Base-by-base conservation (phyloP, 78 protist genomes). In the Diacronema lutheri region DNA sequence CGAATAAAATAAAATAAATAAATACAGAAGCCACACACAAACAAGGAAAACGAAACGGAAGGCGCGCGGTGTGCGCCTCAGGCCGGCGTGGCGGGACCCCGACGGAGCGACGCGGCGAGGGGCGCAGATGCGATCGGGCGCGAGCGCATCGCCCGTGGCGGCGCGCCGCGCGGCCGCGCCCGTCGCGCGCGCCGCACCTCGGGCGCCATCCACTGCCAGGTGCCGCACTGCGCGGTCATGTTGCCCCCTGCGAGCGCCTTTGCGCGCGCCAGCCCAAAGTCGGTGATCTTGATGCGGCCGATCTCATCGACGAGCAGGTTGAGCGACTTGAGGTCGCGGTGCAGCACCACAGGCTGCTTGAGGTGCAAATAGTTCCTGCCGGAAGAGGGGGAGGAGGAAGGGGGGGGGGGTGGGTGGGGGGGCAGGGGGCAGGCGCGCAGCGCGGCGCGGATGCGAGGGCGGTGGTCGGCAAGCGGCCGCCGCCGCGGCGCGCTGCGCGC, bases 361-460 rank as follows among this genome's bases (percentile, higher is more conserved):
- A 14, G 29, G 66, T 91, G 94, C 37, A 91, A 55, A 88, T 79
- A 91, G 20, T 26, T 46, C 92, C 89, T 91, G 38, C 84, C 77
- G 55, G 86, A 88, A 21, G 40, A 56, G 11, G 90, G 84, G 25
- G 83, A 56, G 77, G 62, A 12, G 33, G 87, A 21, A n/a, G n/a
- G 79, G 1, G 62, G 25, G 25, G 25, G 61, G 23, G 61, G 6
- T 1, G 25, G 26, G 7, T 9, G 5, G 6, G 20, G 25, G 66
- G 21, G 4, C 33, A 0, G 21, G 21, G 35, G 16, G 10, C 29
- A 35, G 66, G 66, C 10, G 29, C 12, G 66, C 16, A 3, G 62
- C 4, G 23, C 3, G 62, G 62, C 25, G 4, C n/a, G n/a, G 62
- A 89, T 85, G 55, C 90, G 91, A 21, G 40, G 55, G 11, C 91